phyloP scores from a whole-genome alignment of 2,329 filamentous ascomycete species.

The Beauveria medogensis region DNA sequence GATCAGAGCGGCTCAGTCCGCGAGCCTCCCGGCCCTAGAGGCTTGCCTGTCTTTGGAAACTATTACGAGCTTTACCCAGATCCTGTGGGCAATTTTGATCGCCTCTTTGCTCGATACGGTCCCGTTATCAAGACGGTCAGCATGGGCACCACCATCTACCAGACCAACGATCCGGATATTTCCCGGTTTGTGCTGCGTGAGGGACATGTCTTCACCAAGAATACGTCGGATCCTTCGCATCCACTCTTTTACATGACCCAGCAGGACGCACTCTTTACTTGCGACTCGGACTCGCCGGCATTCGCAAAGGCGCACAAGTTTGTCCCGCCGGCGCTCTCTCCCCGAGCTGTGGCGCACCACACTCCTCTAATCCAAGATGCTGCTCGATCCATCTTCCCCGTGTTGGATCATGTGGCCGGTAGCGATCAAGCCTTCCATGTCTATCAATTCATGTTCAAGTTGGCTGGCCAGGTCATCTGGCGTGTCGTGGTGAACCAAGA shows the following conservation, averaged over 20 bases:
- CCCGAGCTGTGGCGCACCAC: slow-evolving; percentile 48
- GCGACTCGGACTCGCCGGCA: slow-evolving; percentile 36
- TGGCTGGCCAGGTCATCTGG: slow-evolving; percentile 30
- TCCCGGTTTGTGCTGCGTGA: slow-evolving; percentile 31
- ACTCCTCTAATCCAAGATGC: slow-evolving; percentile 44
- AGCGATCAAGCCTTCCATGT: slow-evolving; percentile 32
- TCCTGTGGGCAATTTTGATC: slow-evolving; percentile 42
- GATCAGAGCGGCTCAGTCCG: slow-evolving; percentile 23
- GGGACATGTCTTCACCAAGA: slow-evolving; percentile 40
- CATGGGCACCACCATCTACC: slow-evolving; percentile 35
- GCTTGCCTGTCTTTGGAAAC: slow-evolving; percentile 36
- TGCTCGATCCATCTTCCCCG: slow-evolving; percentile 36
- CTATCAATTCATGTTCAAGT: slow-evolving; percentile 35
- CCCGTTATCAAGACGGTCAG: slow-evolving; percentile 38
- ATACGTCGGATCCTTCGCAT: slow-evolving; percentile 37
- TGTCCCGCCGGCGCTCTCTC: slow-evolving; percentile 42
- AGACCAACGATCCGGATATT: slow-evolving; percentile 36
- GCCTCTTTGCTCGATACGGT: slow-evolving; percentile 39
- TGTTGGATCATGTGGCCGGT: slow-evolving; percentile 37
- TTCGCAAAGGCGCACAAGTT: slow-evolving; percentile 47
- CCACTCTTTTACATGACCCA: slow-evolving; percentile 28
- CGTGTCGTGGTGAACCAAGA: slow-evolving; percentile 31
- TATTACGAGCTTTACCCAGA: slow-evolving; percentile 43
- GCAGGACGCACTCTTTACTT: slow-evolving; percentile 29
- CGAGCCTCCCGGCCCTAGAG: slow-evolving; percentile 36